Evolutionary conservation across 1,284 basidiomycete species (phyloP), one percentile per base, ranked within the genome.

Genomic region (Takashimella tepidaria): DNA sequence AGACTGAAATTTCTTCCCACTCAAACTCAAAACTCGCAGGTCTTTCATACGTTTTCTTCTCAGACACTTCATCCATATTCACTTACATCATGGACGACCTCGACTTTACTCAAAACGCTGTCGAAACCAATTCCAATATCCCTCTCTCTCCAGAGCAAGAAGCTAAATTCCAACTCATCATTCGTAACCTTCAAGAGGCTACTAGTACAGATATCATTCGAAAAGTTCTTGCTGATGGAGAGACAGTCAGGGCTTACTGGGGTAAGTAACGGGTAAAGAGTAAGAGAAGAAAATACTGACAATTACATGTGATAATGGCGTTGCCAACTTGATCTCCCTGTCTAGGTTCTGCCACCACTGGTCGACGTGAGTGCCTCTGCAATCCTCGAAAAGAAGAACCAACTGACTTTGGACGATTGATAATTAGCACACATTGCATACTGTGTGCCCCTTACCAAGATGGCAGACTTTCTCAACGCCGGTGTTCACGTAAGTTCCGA

Each of bases 351-450:
- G 92, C 95, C 13, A 85, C 92, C 1, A 98, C 95, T 3, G 95
- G 95, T 61, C 79, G 92, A 78, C 95, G 91, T 95, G 74, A 76
- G 89, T n/a, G n/a, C 78, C 24, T 12, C 5, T 6, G 20, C 21
- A 6, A 11, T 31, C 4, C 13, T 24, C n/a, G 26, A 24, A 21
- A 6, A 46, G 10, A 16, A 16, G n/a, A 23, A 1, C 24, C 48
- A 40, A 41, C 54, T 60, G 46, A 63, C 49, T 24, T 24, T 45
- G 5, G n/a, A n/a, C n/a, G n/a, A n/a, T n/a, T n/a, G n/a, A n/a
- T n/a, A n/a, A 23, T 51, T 65, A 96, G 92, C 92, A 21, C 95
- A 98, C 69, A 87, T 98, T 57, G 96, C 91, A 11, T 99, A 99
- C 80, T 92, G 97, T 72, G 95, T 96, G 0, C 86, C 96, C 3